Conservation (phyloP, 1,139 yeast species). For the Sugiyamaella neomexicana region DNA sequence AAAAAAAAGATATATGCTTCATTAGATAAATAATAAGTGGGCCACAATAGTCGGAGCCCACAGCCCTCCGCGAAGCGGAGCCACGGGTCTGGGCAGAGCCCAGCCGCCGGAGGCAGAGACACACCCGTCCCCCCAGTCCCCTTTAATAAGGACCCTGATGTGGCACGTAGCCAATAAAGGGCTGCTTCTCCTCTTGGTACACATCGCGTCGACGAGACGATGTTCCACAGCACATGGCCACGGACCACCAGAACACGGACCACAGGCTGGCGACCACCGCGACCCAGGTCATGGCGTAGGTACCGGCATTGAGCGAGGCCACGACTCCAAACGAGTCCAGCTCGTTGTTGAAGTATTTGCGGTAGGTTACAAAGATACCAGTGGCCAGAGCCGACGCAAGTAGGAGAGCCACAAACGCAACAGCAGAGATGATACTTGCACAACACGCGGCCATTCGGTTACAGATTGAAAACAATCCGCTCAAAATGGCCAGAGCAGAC, state of each 20-base stretch:
- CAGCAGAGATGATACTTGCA: conserved; percentile 37
- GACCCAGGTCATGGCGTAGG: conserved; percentile 50
- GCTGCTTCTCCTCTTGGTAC: conserved; percentile 36
- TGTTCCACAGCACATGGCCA: conserved; percentile 47
- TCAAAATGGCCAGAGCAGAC: conserved; percentile 44
- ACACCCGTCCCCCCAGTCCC: neutral
- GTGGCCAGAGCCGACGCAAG: conserved; percentile 49
- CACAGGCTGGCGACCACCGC: conserved; percentile 45
- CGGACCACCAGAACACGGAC: conserved; percentile 44
- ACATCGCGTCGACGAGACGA: conserved; percentile 30
- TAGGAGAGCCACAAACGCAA: conserved; percentile 34
- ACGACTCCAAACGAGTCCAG: conserved; percentile 42
- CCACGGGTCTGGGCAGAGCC: neutral
- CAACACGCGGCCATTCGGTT: conserved; percentile 43
- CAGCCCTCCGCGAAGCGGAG: neutral
- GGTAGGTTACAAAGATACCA: conserved; percentile 44
- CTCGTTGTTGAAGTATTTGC: conserved; percentile 43
- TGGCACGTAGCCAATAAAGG: conserved; percentile 35
- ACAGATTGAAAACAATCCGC: conserved; percentile 44
- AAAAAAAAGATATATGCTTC: neutral
- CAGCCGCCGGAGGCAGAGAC: neutral
- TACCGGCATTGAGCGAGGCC: conserved; percentile 43
- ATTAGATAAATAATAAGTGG: conserved; percentile 2
- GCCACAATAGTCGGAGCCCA: neutral
- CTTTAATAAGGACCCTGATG: conserved; percentile 18